These are phyloP conservation scores for Ajuga reptans DNA, from an alignment of 305 asterid genomes.

Conservation along the genomic window DNA sequence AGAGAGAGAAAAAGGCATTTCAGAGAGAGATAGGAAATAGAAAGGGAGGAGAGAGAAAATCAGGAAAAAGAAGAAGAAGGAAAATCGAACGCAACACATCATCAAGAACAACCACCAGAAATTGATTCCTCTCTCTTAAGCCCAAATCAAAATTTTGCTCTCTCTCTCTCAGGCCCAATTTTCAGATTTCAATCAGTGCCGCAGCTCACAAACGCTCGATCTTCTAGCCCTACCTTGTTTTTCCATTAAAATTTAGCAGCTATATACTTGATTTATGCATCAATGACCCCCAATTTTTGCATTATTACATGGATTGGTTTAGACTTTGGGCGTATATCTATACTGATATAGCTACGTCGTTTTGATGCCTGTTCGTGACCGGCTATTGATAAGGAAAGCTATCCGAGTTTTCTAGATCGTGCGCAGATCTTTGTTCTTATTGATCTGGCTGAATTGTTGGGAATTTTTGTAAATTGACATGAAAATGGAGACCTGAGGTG, in stretches of 20 bases:
- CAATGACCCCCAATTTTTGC: constrained; percentile 24
- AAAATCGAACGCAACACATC: constrained; percentile 11
- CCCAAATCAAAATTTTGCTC: constrained; percentile 18
- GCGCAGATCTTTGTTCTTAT: constrained; percentile 34
- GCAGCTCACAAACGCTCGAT: constrained; percentile 40
- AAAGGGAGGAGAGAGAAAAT: not conserved
- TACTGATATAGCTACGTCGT: constrained; percentile 8
- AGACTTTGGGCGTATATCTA: constrained; percentile 17
- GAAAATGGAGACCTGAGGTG: constrained; percentile 25
- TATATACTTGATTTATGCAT: constrained; percentile 32
- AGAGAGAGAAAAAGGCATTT: not conserved
- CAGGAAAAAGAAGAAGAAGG: not conserved
- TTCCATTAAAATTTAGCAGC: constrained; percentile 22
- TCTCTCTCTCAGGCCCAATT: constrained; percentile 26
- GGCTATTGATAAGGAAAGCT: constrained; percentile 24
- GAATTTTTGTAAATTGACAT: constrained; percentile 21
- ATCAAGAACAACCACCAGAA: constrained; percentile 42
- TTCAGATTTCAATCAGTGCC: constrained; percentile 49
- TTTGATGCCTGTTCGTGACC: constrained; percentile 12
- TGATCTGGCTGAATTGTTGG: constrained; percentile 30
- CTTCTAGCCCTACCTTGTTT: constrained; percentile 22
- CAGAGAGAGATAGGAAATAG: not conserved
- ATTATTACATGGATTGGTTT: constrained; percentile 19
- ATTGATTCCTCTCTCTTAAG: constrained; percentile 32
- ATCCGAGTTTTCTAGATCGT: constrained; percentile 38